Evolutionary conservation across 352 stramenopile genomes (phyloP), one percentile per base, ranked within the genome.

Genomic region (Pythium phragmitis): DNA sequence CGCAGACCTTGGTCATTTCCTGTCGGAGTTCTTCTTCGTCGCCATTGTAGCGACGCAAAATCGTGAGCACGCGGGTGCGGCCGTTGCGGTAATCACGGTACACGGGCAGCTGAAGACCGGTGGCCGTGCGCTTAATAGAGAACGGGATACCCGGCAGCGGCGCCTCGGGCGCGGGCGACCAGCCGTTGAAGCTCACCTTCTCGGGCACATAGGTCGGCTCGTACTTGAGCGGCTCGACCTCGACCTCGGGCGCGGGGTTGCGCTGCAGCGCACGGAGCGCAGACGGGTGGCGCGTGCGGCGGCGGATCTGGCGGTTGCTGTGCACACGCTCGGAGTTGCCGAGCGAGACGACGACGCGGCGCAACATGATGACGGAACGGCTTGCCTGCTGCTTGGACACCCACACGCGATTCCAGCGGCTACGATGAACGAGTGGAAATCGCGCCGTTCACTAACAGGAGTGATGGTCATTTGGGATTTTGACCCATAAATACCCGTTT

Each of bases 131-230:
- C 81, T 94, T 92, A 26, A 96, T 80, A 39, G 76, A 63, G 71
- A 94, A 93, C 33, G 85, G 86, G 34, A 95, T 47, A 43, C 73
- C 72, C 1, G 80, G 69, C 54, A 93, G 65, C 48, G 85, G 82
- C 57, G 73, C 62, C 67, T 87, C 82, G 4, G 84, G 82, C 42
- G 86, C 84, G 21, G 86, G 80, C 33, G 84, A 91, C 86, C 86
- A 95, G 67, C 86, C 86, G 66, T 95, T 95, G 73, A 95, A 95
- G 76, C 84, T 93, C 72, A 95, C 86, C 49, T 82, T 87, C 68
- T 85, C 76, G 1, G 86, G 86, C 58, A 86, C 74, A 48, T 93
- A 95, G 43, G 84, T 91, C 16, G 86, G 84, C 60, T 89, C 73
- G 72, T 82, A 95, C 75, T 90, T 92, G 63, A 95, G 81, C 53